Conservation (phyloP, 2,329 filamentous ascomycete species). For the Acrocalymma vagum region DNA sequence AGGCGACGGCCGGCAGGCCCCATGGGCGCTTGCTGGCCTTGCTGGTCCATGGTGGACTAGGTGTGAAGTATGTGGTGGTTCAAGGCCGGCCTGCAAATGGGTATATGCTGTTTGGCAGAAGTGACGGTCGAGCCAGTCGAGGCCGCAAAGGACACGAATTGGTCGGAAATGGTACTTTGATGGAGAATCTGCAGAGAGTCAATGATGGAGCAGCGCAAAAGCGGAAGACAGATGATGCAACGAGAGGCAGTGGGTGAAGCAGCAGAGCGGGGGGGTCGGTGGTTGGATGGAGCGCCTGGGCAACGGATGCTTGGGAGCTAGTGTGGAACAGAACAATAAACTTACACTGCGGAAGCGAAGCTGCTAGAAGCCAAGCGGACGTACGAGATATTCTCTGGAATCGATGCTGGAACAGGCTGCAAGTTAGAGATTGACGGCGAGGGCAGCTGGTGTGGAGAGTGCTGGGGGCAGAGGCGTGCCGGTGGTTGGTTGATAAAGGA, state of each 20-base stretch:
- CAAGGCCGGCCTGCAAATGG: constrained; percentile 30
- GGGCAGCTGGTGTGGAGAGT: constrained; percentile 19
- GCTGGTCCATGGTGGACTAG: constrained; percentile 55
- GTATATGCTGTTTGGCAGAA: constrained; percentile 30
- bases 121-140: constrained; percentile 32
- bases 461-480: constrained; percentile 24
- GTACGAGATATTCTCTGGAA: constrained; percentile 37
- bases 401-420: constrained; percentile 38
- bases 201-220: constrained; percentile 17
- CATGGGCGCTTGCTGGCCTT: constrained; percentile 61
- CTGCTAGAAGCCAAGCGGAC: constrained; percentile 25
- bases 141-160: constrained; percentile 28
- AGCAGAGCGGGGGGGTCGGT: constrained; percentile 18
- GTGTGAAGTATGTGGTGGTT: constrained; percentile 29
- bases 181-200: constrained; percentile 34
- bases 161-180: constrained; percentile 27
- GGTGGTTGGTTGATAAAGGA: constrained; percentile 38
- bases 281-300: constrained; percentile 19
- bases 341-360: constrained; percentile 37
- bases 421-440: constrained; percentile 39
- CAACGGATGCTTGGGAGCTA: constrained; percentile 34
- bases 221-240: constrained; percentile 3
- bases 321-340: constrained; percentile 31
- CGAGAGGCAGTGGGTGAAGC: constrained; percentile 14
- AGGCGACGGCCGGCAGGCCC: constrained; percentile 88